Percentiles rank a stretch among this genome's conserved stretches.
Conservation (phyloP, 768 basidiomycete species). For the Leucosporidium yakuticum region DNA sequence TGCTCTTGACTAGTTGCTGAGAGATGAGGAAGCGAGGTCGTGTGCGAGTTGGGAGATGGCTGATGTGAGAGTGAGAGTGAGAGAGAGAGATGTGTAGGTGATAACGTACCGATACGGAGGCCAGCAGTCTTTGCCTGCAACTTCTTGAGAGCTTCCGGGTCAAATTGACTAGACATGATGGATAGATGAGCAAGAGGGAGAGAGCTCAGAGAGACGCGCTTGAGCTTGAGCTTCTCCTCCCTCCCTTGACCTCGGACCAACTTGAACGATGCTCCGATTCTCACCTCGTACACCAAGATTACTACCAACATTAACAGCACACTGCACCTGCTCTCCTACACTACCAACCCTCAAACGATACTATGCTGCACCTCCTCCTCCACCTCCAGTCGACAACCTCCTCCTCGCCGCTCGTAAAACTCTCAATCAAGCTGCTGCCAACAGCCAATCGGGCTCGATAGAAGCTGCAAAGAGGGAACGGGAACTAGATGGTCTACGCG, state of each 20-base stretch:
- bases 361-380: not conserved
- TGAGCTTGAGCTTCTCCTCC: no score
- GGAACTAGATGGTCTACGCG: conserved; percentile 9
- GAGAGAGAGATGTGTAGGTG: no score
- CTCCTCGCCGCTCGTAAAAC: conserved; percentile 6
- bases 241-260: no score
- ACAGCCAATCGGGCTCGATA: not conserved
- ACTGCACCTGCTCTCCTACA: not conserved
- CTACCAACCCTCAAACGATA: not conserved
- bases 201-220: no score
- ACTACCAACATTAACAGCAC: no score
- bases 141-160: not conserved
- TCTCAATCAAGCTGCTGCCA: conserved; percentile 1
- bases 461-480: conserved; percentile 6
- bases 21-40: not conserved
- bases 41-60: not conserved
- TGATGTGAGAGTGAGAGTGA: not conserved
- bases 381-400: conserved; percentile 3
- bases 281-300: no score
- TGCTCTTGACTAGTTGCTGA: not conserved
- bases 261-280: no score
- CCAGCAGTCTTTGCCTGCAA: not conserved
- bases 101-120: conserved; percentile 3
- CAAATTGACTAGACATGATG: not conserved
- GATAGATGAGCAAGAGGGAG: not conserved